Conservation (phyloP, 2,329 filamentous ascomycete genomes). For the Coniochaeta sp. region DNA sequence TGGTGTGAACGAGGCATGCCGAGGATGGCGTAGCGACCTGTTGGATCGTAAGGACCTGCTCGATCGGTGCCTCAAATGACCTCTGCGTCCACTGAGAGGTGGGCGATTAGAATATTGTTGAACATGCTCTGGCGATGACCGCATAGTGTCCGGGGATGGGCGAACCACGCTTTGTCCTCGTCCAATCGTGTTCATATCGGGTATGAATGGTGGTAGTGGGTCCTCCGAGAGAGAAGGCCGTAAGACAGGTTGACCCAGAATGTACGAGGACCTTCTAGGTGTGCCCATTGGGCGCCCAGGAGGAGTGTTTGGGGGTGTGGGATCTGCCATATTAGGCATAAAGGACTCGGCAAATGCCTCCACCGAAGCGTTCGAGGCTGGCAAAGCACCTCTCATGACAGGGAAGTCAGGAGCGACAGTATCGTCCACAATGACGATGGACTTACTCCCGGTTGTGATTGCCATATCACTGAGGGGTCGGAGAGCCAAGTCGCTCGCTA, state of each 20-base stretch:
- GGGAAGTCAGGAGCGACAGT: conserved; percentile 44
- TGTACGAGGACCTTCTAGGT: conserved; percentile 47
- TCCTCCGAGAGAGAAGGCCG: conserved; percentile 27
- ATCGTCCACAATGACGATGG: conserved; percentile 79
- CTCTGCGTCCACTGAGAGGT: conserved; percentile 23
- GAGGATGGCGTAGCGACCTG: conserved; percentile 43
- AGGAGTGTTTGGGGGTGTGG: conserved; percentile 56
- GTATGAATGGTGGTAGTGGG: conserved; percentile 38
- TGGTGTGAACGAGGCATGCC: conserved; percentile 55
- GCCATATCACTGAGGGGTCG: conserved; percentile 45
- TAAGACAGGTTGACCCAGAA: conserved; percentile 40
- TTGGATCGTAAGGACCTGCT: conserved; percentile 41
- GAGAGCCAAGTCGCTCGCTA: conserved; percentile 31
- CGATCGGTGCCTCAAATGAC: conserved; percentile 38
- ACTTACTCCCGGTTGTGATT: conserved; percentile 77
- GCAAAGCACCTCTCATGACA: conserved; percentile 42
- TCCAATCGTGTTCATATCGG: conserved; percentile 35
- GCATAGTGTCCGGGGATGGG: conserved; percentile 24
- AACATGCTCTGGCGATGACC: conserved; percentile 22
- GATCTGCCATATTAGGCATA: conserved; percentile 39
- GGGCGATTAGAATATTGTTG: conserved; percentile 23
- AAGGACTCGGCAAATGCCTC: conserved; percentile 48
- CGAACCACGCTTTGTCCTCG: conserved; percentile 6
- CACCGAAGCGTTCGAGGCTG: conserved; percentile 35
- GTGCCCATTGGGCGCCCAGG: conserved; percentile 37